A percentile compares a stretch with the other conserved stretches of the same genome.
phyloP scores from a whole-genome alignment of 495 filamentous ascomycete species.

The Umbilicaria muhlenbergii region DNA sequence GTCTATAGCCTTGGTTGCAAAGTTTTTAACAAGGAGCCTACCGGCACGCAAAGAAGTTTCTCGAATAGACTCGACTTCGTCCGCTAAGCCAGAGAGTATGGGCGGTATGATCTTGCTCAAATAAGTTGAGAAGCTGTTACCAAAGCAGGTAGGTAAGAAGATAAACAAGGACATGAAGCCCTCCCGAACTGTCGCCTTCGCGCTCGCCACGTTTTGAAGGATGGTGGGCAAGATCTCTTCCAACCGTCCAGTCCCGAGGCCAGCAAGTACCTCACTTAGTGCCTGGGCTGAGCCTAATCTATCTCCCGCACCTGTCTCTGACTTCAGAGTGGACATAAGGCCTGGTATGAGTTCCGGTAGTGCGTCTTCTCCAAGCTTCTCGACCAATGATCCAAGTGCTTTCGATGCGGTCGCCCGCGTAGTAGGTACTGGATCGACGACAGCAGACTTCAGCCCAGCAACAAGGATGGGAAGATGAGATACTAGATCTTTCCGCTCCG shows the following conservation, averaged over 20 bases:
- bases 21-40: conserved; percentile 92
- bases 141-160: conserved; percentile 95
- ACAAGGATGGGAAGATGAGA: conserved; percentile 86
- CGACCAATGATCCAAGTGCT: conserved; percentile 82
- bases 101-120: conserved; percentile 92
- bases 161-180: conserved; percentile 99
- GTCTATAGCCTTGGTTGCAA: conserved; percentile 86
- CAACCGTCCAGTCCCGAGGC: conserved; percentile 75
- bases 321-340: conserved; percentile 93
- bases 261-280: conserved; percentile 89
- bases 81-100: conserved; percentile 84
- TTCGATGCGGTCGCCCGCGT: conserved; percentile 96
- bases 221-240: conserved; percentile 96
- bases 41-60: conserved; percentile 88
- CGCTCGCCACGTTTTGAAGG: conserved; percentile 84
- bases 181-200: conserved; percentile 80
- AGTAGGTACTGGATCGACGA: conserved; percentile 89
- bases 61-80: conserved; percentile 88
- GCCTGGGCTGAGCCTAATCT: conserved; percentile 92
- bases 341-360: conserved; percentile 93
- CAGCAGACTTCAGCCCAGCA: conserved; percentile 71
- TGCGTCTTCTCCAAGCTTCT: conserved; percentile 95
- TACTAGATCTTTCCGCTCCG: conserved; percentile 85
- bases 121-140: conserved; percentile 95
- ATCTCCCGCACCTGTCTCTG: conserved; percentile 90